Evolutionary conservation across 2,329 filamentous ascomycete genomes (phyloP), one percentile per base, ranked within the genome.

Genomic region (Penicillium verrucosum): DNA sequence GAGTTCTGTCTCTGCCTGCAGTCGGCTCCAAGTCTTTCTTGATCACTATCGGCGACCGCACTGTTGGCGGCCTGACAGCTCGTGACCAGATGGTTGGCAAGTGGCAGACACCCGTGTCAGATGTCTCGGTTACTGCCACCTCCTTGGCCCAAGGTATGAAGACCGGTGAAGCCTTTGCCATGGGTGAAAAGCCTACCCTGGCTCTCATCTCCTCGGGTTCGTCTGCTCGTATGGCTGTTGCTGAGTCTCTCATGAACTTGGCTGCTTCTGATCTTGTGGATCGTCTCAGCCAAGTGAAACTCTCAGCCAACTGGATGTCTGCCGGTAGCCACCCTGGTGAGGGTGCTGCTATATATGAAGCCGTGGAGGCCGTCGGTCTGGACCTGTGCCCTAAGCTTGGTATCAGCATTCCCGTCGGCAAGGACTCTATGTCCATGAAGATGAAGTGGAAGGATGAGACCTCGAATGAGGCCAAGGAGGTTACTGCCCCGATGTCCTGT

Each of bases 351-450:
- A 82, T 97, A 32, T 97, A 96, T 69, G 91, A 97, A 74, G 94
- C 92, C 30, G 94, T 97, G 2, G 85, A 96, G 71, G 92, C 93
- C 10, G 92, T 97, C 56, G 92, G 92, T 47, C 88, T 96, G 85
- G 89, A 96, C 46, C 81, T 99, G 9, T 99, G 94, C 75, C 92
- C 92, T 2, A 82, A 89, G 66, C 82, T 97, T n/a, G 91, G 90
- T 34, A 86, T 99, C 59, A 91, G 89, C 56, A 97, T 99, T 58
- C 94, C 94, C 4, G 94, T 97, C 9, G 94, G 94, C 54, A 97
- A 99, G 77, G 94, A 99, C 74, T 97, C 93, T 0, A 96, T 95
- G 75, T 97, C 92, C 3, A 97, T 99, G 94, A 97, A 97, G 81
- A 93, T 95, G 68, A 91, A 91, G 54, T 97, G 94, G 94, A 89